These are phyloP conservation scores for Chaetomium fimeti DNA, from an alignment of 495 filamentous ascomycete species.

Conservation along the genomic window DNA sequence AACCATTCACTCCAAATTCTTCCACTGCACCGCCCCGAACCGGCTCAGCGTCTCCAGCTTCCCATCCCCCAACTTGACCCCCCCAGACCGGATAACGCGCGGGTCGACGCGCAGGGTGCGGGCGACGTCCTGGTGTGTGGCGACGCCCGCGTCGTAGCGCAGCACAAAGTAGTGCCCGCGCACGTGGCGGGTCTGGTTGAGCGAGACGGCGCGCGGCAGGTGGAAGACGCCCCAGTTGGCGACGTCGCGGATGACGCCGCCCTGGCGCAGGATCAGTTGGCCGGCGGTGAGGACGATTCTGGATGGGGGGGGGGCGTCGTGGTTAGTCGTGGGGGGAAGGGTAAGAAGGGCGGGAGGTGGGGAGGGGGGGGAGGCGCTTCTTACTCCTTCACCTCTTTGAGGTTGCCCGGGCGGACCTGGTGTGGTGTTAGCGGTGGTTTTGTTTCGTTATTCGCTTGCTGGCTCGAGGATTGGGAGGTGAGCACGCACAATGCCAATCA, in stretches of 20 bases:
- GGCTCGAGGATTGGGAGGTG: background rate
- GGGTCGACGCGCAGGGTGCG: slow-evolving; percentile 82
- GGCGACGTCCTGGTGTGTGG: slow-evolving; percentile 68
- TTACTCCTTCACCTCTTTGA: slow-evolving; percentile 91
- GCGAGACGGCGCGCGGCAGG: slow-evolving; percentile 69
- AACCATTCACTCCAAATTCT: slow-evolving; percentile 23
- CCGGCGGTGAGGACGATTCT: slow-evolving; percentile 90
- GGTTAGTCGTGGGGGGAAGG: slow-evolving; percentile 17
- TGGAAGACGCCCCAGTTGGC: slow-evolving; percentile 92
- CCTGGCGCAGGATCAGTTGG: slow-evolving; percentile 72
- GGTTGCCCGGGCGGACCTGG: slow-evolving; percentile 84
- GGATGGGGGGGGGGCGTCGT: background rate
- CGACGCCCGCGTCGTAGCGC: slow-evolving; percentile 78
- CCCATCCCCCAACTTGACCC: slow-evolving; percentile 78
- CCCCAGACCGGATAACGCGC: slow-evolving; percentile 78
- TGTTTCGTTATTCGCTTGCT: background rate
- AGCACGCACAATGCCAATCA: slow-evolving; percentile 82
- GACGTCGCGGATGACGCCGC: slow-evolving; percentile 87
- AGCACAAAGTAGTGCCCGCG: slow-evolving; percentile 95
- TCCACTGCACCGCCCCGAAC: slow-evolving; percentile 53
- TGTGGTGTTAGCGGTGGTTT: background rate
- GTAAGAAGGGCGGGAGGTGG: slow-evolving; percentile 6
- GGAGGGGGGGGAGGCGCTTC: slow-evolving; percentile 35
- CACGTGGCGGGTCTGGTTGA: slow-evolving; percentile 75
- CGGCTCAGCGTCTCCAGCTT: slow-evolving; percentile 68